These are phyloP conservation scores for Amanita pseudoporphyria DNA, from an alignment of 768 basidiomycete genomes.

Conservation along the genomic window DNA sequence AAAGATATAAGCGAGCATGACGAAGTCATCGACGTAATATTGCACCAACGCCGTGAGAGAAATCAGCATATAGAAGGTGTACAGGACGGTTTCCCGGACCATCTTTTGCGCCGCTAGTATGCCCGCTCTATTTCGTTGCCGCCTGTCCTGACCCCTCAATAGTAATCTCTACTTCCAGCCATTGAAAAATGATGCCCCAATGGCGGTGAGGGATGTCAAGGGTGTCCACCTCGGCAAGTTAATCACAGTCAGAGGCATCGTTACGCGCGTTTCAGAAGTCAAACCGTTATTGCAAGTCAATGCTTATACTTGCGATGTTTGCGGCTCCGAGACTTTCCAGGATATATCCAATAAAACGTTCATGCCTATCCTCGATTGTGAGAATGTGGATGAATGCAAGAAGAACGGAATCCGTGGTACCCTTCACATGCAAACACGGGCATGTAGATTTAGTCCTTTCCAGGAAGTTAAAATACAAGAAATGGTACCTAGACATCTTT, in stretches of 20 bases:
- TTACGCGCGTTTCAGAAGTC: slow-evolving; percentile 97
- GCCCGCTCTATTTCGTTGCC: slow-evolving; percentile 23
- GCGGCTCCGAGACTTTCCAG: slow-evolving; percentile 97
- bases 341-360: slow-evolving; percentile 92
- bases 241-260: slow-evolving; percentile 95
- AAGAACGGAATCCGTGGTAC: slow-evolving; percentile 84
- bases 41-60: slow-evolving; percentile 86
- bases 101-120: slow-evolving; percentile 91
- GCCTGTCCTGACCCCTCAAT: slow-evolving; percentile 11
- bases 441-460: slow-evolving; percentile 94
- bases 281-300: slow-evolving; percentile 96
- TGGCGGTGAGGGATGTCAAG: slow-evolving; percentile 90
- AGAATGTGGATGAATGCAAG: slow-evolving; percentile 77
- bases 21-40: slow-evolving; percentile 94
- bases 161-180: slow-evolving; percentile 96
- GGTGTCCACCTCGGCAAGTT: slow-evolving; percentile 82
- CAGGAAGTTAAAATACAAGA: slow-evolving; percentile 99
- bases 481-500: slow-evolving; percentile 50
- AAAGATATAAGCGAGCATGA: slow-evolving; percentile 85
- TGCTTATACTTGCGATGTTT: slow-evolving; percentile 97
- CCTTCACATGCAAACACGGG: slow-evolving; percentile 96
- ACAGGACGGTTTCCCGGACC: slow-evolving; percentile 81
- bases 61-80: slow-evolving; percentile 71
- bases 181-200: slow-evolving; percentile 57
- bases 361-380: slow-evolving; percentile 80